phyloP scores from a whole-genome alignment of 495 filamentous ascomycete genomes.

The Elasticomyces elasticus region DNA sequence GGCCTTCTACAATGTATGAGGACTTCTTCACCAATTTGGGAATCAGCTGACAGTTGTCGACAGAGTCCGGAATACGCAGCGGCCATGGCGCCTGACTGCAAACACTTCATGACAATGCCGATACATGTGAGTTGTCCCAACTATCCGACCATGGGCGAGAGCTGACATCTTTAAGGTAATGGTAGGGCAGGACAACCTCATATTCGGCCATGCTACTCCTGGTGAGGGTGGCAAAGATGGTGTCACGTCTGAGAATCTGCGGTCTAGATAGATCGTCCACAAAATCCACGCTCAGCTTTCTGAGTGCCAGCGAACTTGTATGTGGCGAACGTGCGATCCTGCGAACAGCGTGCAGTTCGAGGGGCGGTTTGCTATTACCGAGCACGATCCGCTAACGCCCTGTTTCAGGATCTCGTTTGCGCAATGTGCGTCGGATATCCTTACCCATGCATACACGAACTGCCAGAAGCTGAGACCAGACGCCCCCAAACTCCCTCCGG shows the following conservation, averaged over 20 bases:
- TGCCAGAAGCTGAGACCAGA: no score
- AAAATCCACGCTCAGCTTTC: no score
- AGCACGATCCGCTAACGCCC: no score
- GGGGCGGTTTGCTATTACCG: no score
- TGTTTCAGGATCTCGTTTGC: no score
- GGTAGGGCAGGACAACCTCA: conserved; percentile 22
- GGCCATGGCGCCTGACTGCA: conserved; percentile 22
- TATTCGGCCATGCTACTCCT: conserved; percentile 5
- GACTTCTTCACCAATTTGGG: neutral
- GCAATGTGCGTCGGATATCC: no score
- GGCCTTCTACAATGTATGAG: conserved; percentile 17
- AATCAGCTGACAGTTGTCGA: neutral
- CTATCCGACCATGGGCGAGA: neutral
- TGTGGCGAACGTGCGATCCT: no score
- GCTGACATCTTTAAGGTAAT: conserved; percentile 12
- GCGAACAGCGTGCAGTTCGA: no score
- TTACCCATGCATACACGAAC: no score
- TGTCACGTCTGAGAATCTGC: conserved; percentile 1
- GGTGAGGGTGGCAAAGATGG: conserved; percentile 12
- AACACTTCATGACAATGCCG: conserved; percentile 24
- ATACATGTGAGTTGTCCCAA: conserved; percentile 5
- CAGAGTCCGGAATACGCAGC: conserved; percentile 12
- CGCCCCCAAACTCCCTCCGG: no score
- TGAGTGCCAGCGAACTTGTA: no score
- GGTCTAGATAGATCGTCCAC: neutral